These are phyloP conservation scores for Vitis hybrid DNA, from an alignment of 177 flowering plant genomes.

Conservation along the genomic window DNA sequence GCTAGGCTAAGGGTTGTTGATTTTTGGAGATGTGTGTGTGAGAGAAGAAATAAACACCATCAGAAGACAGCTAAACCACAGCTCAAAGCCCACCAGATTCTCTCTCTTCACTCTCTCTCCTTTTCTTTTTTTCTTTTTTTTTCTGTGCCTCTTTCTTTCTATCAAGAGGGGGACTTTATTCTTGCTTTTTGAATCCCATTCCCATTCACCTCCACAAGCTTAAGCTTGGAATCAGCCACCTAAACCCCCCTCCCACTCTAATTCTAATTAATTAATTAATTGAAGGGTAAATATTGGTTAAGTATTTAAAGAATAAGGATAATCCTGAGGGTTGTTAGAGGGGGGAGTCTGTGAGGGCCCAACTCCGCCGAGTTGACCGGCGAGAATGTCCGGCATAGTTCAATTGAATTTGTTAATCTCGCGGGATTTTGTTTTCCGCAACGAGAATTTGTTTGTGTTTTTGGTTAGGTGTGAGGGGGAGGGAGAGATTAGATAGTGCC, in stretches of 20 bases:
- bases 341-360: too few relatives aligned
- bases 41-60: slow-evolving; percentile 16
- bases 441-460: too few relatives aligned
- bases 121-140: background rate
- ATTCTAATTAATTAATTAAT: background rate
- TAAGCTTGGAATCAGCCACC: slow-evolving; percentile 8
- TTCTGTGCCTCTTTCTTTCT: slow-evolving; percentile 8
- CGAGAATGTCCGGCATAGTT: too few relatives aligned
- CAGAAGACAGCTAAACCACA: slow-evolving; percentile 80
- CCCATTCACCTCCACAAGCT: slow-evolving; percentile 11
- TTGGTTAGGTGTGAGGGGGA: slow-evolving; percentile 1
- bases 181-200: slow-evolving; percentile 18
- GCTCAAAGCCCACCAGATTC: slow-evolving; percentile 71
- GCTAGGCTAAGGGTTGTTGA: slow-evolving; percentile 20
- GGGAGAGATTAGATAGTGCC: too few relatives aligned
- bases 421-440: too few relatives aligned
- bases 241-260: background rate
- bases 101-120: slow-evolving; percentile 18
- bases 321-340: background rate
- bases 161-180: slow-evolving; percentile 11
- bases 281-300: background rate
- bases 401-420: too few relatives aligned
- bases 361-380: too few relatives aligned
- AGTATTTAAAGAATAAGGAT: too few relatives aligned
- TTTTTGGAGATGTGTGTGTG: slow-evolving; percentile 25